These are phyloP conservation scores for Solanum lycopersicoides DNA, from an alignment of 257 asterid genomes.

Conservation along the genomic window DNA sequence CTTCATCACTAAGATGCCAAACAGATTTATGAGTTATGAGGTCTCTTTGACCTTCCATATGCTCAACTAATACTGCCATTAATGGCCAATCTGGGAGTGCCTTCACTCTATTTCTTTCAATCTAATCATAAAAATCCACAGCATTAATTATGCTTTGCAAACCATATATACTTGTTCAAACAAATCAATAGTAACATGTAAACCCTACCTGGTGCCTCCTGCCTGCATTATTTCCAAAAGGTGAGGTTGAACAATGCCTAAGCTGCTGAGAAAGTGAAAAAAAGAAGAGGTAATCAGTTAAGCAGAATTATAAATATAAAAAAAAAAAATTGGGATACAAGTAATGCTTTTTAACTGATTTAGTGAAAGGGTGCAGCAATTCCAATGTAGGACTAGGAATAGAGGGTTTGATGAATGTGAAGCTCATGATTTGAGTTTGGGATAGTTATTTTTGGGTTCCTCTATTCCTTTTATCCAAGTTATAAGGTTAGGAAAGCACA, in stretches of 20 bases:
- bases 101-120: constrained; percentile 23
- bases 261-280: constrained; percentile 23
- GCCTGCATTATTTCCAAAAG: constrained; percentile 14
- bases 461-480: background rate
- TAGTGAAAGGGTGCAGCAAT: constrained; percentile 3
- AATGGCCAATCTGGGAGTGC: constrained; percentile 76
- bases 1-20: constrained; percentile 81
- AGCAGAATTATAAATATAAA: background rate
- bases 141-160: background rate
- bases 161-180: too few relatives aligned
- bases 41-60: constrained; percentile 70
- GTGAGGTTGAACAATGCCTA: constrained; percentile 24
- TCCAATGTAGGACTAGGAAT: constrained; percentile 8
- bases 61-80: constrained; percentile 85
- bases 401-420: constrained; percentile 28
- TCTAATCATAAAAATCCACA: constrained; percentile 1
- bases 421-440: constrained; percentile 16
- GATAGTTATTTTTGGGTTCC: background rate
- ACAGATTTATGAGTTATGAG: constrained; percentile 76
- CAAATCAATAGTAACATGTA: background rate
- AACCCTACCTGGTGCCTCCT: constrained; percentile 26
- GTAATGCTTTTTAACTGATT: background rate
- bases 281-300: background rate
- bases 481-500: background rate
- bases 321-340: background rate